phyloP scores from a whole-genome alignment of 2,329 filamentous ascomycete genomes.

The Sphaceloma murrayae region DNA sequence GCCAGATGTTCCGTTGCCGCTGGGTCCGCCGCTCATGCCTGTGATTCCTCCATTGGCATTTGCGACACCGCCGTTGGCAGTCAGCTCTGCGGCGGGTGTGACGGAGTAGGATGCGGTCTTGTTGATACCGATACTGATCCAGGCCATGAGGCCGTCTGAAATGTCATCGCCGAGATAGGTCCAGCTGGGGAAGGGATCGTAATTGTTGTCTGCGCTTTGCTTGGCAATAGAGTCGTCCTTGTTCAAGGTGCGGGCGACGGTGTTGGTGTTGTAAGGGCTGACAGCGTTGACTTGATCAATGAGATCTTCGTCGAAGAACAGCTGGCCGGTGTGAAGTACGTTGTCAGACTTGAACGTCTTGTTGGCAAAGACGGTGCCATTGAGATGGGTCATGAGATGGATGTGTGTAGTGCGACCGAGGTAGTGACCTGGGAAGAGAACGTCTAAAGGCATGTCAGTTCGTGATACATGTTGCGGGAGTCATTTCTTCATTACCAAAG shows the following conservation, averaged over 20 bases:
- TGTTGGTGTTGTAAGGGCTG: conserved; percentile 38
- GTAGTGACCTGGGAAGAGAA: conserved; percentile 39
- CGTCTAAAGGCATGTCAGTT: conserved; percentile 21
- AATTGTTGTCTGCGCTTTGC: conserved; percentile 41
- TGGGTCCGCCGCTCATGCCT: conserved; percentile 6
- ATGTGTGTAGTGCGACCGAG: conserved; percentile 35
- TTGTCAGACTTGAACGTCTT: conserved; percentile 43
- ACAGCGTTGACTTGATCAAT: conserved; percentile 42
- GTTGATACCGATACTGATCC: conserved; percentile 34
- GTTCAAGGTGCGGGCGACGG: conserved; percentile 40
- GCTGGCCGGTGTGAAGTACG: conserved; percentile 53
- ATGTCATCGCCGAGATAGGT: conserved; percentile 46
- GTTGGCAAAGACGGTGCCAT: conserved; percentile 36
- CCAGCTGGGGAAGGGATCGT: conserved; percentile 51
- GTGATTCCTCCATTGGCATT: conserved; percentile 14
- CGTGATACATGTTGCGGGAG: too few relatives aligned
- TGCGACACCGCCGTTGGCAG: conserved; percentile 16
- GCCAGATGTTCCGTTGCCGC: conserved; percentile 2
- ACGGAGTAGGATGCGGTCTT: conserved; percentile 18
- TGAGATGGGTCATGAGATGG: conserved; percentile 32
- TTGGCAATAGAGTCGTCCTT: conserved; percentile 42
- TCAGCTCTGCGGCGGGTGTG: conserved; percentile 18
- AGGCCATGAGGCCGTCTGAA: conserved; percentile 44
- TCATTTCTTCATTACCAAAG: too few relatives aligned
- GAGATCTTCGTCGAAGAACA: conserved; percentile 55